Conservation (phyloP, 1,139 yeast species). For the Candida glucosophila region DNA sequence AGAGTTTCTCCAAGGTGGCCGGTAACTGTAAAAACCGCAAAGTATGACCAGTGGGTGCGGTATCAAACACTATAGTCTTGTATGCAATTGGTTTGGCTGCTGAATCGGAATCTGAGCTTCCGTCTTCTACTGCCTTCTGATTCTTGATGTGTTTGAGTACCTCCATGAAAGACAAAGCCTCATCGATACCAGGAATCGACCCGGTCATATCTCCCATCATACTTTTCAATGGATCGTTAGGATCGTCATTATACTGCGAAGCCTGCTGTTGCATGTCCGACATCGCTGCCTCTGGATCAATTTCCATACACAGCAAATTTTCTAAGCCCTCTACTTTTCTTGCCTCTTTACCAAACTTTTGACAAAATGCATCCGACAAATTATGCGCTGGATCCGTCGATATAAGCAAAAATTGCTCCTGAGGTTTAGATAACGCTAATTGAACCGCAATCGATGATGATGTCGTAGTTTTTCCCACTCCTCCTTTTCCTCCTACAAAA, state of each 20-base stretch:
- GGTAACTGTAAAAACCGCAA: constrained; percentile 91
- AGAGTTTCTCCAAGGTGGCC: constrained; percentile 76
- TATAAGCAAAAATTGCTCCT: constrained; percentile 75
- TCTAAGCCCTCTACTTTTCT: constrained; percentile 81
- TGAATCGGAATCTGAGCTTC: constrained; percentile 5
- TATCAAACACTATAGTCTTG: constrained; percentile 89
- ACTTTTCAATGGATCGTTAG: constrained; percentile 52
- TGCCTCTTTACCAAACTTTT: constrained; percentile 95
- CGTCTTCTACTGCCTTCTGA: constrained; percentile 35
- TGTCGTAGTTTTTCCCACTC: constrained; percentile 97
- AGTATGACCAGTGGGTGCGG: constrained; percentile 98
- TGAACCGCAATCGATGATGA: constrained; percentile 94
- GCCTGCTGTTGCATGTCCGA: constrained; percentile 74
- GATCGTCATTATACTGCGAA: constrained; percentile 45
- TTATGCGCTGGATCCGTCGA: constrained; percentile 99
- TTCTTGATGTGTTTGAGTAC: constrained; percentile 91
- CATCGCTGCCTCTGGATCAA: constrained; percentile 91
- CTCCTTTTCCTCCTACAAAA: constrained; percentile 98
- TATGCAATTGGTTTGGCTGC: constrained; percentile 31
- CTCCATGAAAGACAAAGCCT: constrained; percentile 95
- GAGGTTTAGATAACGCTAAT: constrained; percentile 70
- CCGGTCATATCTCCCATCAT: constrained; percentile 91
- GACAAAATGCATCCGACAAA: constrained; percentile 94
- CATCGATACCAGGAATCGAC: constrained; percentile 96
- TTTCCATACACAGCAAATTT: constrained; percentile 94